These are phyloP conservation scores for Fraxinus paxiana DNA, from an alignment of 305 asterid genomes.

Conservation along the genomic window DNA sequence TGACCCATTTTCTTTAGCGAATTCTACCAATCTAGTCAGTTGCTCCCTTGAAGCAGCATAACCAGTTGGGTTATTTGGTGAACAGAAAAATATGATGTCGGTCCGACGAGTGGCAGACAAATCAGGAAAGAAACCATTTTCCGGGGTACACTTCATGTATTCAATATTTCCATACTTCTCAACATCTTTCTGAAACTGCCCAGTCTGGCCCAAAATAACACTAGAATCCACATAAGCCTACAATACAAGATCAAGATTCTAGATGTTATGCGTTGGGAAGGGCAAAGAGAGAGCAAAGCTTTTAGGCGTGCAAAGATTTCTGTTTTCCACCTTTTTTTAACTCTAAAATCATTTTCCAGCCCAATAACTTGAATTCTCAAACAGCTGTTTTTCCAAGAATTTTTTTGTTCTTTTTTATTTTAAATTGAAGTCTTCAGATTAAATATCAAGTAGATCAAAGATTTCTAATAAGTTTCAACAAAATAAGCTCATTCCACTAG, in stretches of 20 bases:
- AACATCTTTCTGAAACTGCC: conserved; percentile 69
- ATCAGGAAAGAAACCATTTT: conserved; percentile 84
- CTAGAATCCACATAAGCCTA: conserved; percentile 97
- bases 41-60: conserved; percentile 88
- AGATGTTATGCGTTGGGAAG: conserved; percentile 2
- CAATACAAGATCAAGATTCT: conserved; percentile 11
- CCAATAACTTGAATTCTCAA: neutral
- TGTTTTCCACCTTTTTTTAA: neutral
- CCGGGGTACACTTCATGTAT: conserved; percentile 93
- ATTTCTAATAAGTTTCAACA: neutral
- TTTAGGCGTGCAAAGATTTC: neutral
- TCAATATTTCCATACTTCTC: conserved; percentile 83
- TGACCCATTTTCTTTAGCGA: conserved; percentile 87
- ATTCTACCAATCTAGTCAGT: conserved; percentile 74
- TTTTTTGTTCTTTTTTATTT: neutral
- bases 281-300: neutral
- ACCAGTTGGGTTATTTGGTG: conserved; percentile 95
- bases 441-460: neutral
- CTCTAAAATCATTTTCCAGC: neutral
- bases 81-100: conserved; percentile 77
- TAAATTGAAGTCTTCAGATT: neutral
- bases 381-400: neutral
- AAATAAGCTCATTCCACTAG: neutral
- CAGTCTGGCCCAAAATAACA: conserved; percentile 92
- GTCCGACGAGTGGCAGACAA: conserved; percentile 55